A percentile compares a stretch with the other conserved stretches of the same genome.
Conservation (phyloP, 495 filamentous ascomycete species). For the Aspergillus mulundensis region DNA sequence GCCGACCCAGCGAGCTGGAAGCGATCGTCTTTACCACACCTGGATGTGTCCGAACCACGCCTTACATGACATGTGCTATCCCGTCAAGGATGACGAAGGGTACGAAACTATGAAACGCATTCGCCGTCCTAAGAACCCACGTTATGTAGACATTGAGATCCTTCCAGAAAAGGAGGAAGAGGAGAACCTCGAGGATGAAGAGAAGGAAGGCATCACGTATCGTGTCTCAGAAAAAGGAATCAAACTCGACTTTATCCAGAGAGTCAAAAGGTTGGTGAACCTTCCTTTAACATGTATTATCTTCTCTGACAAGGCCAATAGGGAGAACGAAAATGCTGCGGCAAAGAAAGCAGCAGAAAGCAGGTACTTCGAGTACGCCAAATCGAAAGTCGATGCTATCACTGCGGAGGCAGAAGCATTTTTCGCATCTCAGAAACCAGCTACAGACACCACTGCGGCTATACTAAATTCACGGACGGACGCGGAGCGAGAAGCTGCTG, state of each 20-base stretch:
- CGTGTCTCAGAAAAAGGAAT: conserved; percentile 68
- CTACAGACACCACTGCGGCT: conserved; percentile 13
- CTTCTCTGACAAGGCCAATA: conserved; percentile 6
- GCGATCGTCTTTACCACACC: conserved; percentile 50
- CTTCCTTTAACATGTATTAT: not conserved
- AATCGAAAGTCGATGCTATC: conserved; percentile 22
- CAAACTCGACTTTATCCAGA: conserved; percentile 65
- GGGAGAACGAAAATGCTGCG: conserved; percentile 20
- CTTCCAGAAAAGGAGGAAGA: conserved; percentile 55
- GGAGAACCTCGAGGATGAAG: conserved; percentile 49
- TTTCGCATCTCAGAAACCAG: conserved; percentile 18
- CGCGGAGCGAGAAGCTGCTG: conserved; percentile 28
- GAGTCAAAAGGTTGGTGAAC: conserved; percentile 33
- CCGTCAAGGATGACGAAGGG: conserved; percentile 47
- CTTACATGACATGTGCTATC: conserved; percentile 51
- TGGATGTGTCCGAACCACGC: conserved; percentile 91
- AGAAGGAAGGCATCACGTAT: conserved; percentile 56
- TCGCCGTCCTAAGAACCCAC: conserved; percentile 57
- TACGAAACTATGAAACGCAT: conserved; percentile 41
- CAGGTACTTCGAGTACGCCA: conserved; percentile 23
- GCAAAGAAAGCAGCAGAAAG: conserved; percentile 19
- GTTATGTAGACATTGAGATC: conserved; percentile 71
- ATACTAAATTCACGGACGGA: conserved; percentile 25
- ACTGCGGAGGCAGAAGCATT: conserved; percentile 19
- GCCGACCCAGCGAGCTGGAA: conserved; percentile 45